Evolutionary conservation across 1,284 basidiomycete species (phyloP).

Genomic region (Melampsora larici-populina): DNA sequence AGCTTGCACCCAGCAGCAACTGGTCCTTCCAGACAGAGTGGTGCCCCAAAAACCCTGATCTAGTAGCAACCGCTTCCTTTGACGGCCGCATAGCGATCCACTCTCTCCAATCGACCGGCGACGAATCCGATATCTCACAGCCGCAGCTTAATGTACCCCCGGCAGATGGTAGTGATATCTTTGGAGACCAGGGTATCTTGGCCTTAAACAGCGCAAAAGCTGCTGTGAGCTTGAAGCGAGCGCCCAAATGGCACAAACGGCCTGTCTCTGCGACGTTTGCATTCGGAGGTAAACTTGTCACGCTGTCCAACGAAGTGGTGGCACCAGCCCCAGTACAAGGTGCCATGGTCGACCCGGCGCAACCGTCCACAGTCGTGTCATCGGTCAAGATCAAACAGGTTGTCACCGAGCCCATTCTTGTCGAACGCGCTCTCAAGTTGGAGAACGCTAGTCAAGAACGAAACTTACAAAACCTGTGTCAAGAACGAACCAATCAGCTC

Average conservation of each 20-base stretch:
- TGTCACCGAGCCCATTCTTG: slow-evolving; percentile 72
- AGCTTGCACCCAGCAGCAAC: slow-evolving; percentile 87
- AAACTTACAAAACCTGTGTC: slow-evolving; percentile 65
- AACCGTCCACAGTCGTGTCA: slow-evolving; percentile 69
- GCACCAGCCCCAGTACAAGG: slow-evolving; percentile 57
- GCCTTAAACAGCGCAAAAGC: slow-evolving; percentile 51
- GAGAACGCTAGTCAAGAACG: slow-evolving; percentile 67
- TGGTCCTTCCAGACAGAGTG: slow-evolving; percentile 98
- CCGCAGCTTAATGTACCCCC: slow-evolving; percentile 54
- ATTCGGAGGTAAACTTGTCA: slow-evolving; percentile 79
- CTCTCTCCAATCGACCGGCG: slow-evolving; percentile 87
- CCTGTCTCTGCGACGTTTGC: slow-evolving; percentile 81
- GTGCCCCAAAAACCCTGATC: slow-evolving; percentile 91
- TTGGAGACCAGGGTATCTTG: slow-evolving; percentile 64
- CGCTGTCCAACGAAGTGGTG: slow-evolving; percentile 65
- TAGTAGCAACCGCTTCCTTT: slow-evolving; percentile 76
- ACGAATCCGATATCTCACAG: slow-evolving; percentile 53
- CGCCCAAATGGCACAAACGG: slow-evolving; percentile 91
- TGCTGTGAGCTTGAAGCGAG: slow-evolving; percentile 76
- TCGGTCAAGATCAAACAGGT: slow-evolving; percentile 61
- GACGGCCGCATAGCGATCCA: slow-evolving; percentile 77
- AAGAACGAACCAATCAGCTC: slow-evolving; percentile 59
- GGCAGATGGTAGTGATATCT: slow-evolving; percentile 71
- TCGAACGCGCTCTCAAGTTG: slow-evolving; percentile 72
- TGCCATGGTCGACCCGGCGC: slow-evolving; percentile 61